Base-by-base conservation (phyloP, 2,329 filamentous ascomycete species). In the Exophiala dermatitidis region DNA sequence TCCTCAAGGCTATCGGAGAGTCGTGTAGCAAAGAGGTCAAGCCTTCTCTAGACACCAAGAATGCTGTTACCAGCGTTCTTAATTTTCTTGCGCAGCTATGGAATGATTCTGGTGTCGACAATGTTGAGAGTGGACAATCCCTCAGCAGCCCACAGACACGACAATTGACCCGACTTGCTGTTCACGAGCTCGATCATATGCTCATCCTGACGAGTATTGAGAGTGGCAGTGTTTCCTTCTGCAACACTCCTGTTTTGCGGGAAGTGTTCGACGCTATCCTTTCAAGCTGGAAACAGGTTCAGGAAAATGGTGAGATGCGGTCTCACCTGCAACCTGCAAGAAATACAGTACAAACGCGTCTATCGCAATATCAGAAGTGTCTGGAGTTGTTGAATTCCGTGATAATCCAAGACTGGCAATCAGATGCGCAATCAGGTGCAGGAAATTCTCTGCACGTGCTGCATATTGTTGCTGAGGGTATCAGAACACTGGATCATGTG, bases 1-100 rank as follows among this genome's bases (percentile, higher is more conserved):
- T 88, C 46, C 72, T 77, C 48, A 80, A 81, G 52, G 71, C 73
- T 10, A 65, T 91, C n/a, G 76, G 79, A 5, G 75, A 81, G 46
- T 75, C 79, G 1, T 77, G 78, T 12, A 86, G 80, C 58, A 95
- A 95, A 69, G 93, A 98, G 69, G 85, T 98, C 62, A 95, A 91
- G 63, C 84, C 90, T 4, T 90, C 89, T 0, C 79, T 80, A 8
- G 91, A 97, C 57, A 88, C 90, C 1, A 86, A 88, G 64, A 80
- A 83, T 56, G 91, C 90, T 54, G 78, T 95, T 57, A 84, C 86
- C 26, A 77, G 81, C 40, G 76, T 90, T 26, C 77, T 91, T 46
- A 82, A 82, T 40, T 70, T 90, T 26, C 71, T 95, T 4, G 79
- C 82, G 46, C 80, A 78, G 29, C 68, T 90, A 2, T 95, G 90